Evolutionary conservation across 495 filamentous ascomycete species (phyloP).

Genomic region (Aspergillus hancockii): DNA sequence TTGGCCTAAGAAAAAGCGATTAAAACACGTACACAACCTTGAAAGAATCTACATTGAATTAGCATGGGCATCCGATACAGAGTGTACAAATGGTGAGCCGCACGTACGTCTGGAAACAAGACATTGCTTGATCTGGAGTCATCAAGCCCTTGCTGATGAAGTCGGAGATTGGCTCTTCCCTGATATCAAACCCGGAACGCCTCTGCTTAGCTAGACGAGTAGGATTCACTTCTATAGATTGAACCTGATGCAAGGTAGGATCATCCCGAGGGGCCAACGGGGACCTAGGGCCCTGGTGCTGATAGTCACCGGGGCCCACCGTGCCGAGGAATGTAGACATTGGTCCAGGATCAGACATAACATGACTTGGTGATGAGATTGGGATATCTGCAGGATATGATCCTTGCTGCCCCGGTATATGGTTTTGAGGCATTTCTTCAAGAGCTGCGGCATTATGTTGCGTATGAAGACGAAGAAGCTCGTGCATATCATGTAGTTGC

Average conservation of each 20-base stretch:
- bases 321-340: background rate
- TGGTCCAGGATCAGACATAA: slow-evolving; percentile 8
- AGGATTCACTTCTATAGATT: slow-evolving; percentile 3
- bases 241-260: slow-evolving; percentile 10
- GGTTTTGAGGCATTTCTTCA: background rate
- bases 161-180: slow-evolving; percentile 35
- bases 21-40: slow-evolving; percentile 39
- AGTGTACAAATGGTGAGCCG: too few relatives aligned
- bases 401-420: slow-evolving; percentile 7
- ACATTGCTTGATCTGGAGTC: slow-evolving; percentile 32
- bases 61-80: background rate
- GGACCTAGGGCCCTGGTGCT: background rate
- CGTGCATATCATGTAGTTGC: slow-evolving; percentile 33
- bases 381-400: background rate
- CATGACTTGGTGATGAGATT: slow-evolving; percentile 9
- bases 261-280: slow-evolving; percentile 7
- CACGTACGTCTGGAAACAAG: slow-evolving; percentile 38
- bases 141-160: slow-evolving; percentile 41
- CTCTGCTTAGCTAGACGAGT: slow-evolving; percentile 23
- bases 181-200: slow-evolving; percentile 39
- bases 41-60: slow-evolving; percentile 38
- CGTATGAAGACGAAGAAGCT: slow-evolving; percentile 19
- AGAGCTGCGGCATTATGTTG: background rate
- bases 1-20: background rate
- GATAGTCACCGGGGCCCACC: background rate